Evolutionary conservation across 2,329 filamentous ascomycete genomes (phyloP), one percentile per base, ranked within the genome.

Genomic region (Phialocephala subalpina): DNA sequence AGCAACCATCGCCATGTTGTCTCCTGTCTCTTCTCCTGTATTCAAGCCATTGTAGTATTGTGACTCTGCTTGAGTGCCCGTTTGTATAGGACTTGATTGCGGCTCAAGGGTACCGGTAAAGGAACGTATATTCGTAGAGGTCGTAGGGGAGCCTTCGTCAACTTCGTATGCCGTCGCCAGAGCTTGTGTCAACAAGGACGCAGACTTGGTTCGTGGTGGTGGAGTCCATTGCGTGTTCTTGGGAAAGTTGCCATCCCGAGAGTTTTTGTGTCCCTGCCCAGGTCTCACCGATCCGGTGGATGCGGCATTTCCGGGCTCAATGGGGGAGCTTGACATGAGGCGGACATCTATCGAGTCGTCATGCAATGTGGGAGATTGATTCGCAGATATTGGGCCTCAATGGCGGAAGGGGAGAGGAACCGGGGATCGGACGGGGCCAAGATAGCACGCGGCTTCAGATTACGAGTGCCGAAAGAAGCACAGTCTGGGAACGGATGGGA

Each of bases 301-400:
- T 72, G 73, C 72, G 74, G 73, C 74, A 77, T 76, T 74, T 73
- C 70, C 72, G 71, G 73, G 66, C 70, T 74, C 75, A 73, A 72
- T 65, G 69, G 67, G 71, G 67, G 72, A 71, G 62, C 66, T 74
- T 72, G 75, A 74, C 75, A 77, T 77, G 75, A 74, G 74, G 74
- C 70, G 72, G 68, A 70, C 76, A 77, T 77, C 68, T 75, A 77
- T 76, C 71, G 74, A 74, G 65, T 71, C 70, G 66, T 70, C 56
- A 55, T 65, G 68, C 68, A 72, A 68, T 75, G 74, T 75, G 74
- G 66, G 58, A 70, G 65, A 67, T 67, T 73, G 74, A 73, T 74
- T 75, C 71, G 72, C 64, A 72, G 72, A 58, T 67, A 67, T 68
- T 67, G 68, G 72, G 68, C 66, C 66, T 69, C 67, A 71, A 73